These are phyloP conservation scores for Guyanaporus albipodus DNA, from an alignment of 768 basidiomycete genomes.

Conservation along the genomic window DNA sequence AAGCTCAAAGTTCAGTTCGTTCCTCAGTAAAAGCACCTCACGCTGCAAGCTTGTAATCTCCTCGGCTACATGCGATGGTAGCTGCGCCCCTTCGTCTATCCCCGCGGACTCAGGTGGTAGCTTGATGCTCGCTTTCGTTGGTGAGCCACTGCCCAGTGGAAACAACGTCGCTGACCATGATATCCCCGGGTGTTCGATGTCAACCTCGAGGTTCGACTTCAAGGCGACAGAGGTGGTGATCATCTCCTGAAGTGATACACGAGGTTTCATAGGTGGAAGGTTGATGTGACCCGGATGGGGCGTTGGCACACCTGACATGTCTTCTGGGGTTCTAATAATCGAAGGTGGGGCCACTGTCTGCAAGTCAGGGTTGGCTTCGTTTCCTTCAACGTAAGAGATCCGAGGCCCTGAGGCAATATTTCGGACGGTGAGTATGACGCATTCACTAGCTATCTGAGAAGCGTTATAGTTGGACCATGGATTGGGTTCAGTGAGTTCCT, in stretches of 20 bases:
- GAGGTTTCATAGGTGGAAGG: conserved; percentile 29
- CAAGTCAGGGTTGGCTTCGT: conserved; percentile 1
- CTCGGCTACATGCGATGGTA: conserved; percentile 52
- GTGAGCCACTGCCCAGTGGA: conserved; percentile 29
- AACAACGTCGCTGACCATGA: conserved; percentile 52
- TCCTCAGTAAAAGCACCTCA: conserved; percentile 69
- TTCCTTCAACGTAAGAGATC: background rate
- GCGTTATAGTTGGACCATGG: conserved; percentile 67
- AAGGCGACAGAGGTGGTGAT: conserved; percentile 66
- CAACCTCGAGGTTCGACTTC: conserved; percentile 65
- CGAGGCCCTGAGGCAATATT: conserved; percentile 51
- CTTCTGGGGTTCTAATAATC: conserved; percentile 16
- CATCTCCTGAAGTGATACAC: conserved; percentile 73
- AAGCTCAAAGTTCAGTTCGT: conserved; percentile 81
- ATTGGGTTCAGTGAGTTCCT: conserved; percentile 59
- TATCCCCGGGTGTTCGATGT: conserved; percentile 48
- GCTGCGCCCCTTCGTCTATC: conserved; percentile 13
- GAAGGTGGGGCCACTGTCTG: conserved; percentile 3
- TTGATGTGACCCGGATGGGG: conserved; percentile 35
- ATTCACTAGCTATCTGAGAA: conserved; percentile 61
- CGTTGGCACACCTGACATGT: conserved; percentile 22
- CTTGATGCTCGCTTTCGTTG: conserved; percentile 16
- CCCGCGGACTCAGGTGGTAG: conserved; percentile 18
- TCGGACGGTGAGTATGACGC: conserved; percentile 61
- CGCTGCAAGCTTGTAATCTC: conserved; percentile 70